Conservation (phyloP, 257 asterid genomes). For the Primulina tabacum region DNA sequence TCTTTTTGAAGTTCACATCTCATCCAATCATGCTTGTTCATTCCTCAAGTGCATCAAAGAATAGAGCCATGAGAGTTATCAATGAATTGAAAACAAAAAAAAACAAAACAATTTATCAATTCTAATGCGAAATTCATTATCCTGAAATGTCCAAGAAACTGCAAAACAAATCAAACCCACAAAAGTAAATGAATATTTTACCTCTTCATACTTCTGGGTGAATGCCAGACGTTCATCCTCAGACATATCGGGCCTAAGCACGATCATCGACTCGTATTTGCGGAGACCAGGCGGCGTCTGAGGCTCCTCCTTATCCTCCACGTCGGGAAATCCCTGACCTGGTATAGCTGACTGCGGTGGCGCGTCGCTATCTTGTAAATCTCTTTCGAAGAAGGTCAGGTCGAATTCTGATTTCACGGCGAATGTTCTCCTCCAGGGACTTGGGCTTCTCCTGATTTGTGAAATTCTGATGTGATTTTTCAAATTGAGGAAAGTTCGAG, state of each 20-base stretch:
- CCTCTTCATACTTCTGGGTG: conserved; percentile 95
- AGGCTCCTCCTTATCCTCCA: conserved; percentile 79
- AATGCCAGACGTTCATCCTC: conserved; percentile 91
- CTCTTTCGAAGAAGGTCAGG: conserved; percentile 64
- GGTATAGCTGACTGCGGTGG: conserved; percentile 46
- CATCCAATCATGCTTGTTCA: background rate
- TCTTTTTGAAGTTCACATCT: background rate
- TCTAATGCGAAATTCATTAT: no score
- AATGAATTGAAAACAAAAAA: no score
- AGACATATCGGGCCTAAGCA: conserved; percentile 88
- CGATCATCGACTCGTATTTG: conserved; percentile 82
- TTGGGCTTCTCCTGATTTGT: conserved; percentile 14
- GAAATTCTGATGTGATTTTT: conserved; percentile 16
- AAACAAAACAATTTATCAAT: no score
- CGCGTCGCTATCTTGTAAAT: conserved; percentile 45
- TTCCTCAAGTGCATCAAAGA: background rate
- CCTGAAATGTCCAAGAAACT: background rate
- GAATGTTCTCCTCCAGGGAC: conserved; percentile 3
- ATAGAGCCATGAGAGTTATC: background rate
- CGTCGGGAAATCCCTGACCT: conserved; percentile 55
- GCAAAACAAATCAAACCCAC: background rate
- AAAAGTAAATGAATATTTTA: conserved; percentile 6
- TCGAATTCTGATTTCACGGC: conserved; percentile 46
- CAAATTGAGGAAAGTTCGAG: conserved; percentile 19
- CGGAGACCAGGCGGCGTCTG: conserved; percentile 95